Percentiles rank a stretch among this genome's conserved stretches.
These are phyloP conservation scores for Gyromitra esculenta DNA, from an alignment of 2,329 filamentous ascomycete species.

Conservation along the genomic window DNA sequence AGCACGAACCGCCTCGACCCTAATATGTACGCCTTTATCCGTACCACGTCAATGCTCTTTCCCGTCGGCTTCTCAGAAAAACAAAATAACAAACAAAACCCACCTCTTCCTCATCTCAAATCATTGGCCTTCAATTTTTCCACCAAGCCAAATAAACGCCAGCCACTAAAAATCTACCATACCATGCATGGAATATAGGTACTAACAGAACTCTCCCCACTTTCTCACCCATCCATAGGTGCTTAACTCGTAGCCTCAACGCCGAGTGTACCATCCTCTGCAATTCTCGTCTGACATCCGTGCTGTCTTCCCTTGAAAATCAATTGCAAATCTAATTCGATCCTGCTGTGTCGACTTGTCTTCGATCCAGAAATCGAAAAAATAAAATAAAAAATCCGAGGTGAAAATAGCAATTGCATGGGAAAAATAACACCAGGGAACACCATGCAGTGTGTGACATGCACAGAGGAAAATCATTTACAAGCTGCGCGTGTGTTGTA, in stretches of 20 bases:
- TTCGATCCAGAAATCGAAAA: conserved; percentile 19
- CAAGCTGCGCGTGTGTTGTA: conserved; percentile 34
- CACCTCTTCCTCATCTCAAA: conserved; percentile 48
- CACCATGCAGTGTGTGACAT: conserved; percentile 17
- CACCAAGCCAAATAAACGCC: conserved; percentile 30
- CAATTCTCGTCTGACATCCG: conserved; percentile 10
- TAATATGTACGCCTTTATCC: conserved; percentile 41
- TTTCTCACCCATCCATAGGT: conserved; percentile 5
- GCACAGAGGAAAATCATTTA: conserved; percentile 24
- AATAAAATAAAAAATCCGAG: not conserved
- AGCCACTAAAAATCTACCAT: conserved; percentile 22
- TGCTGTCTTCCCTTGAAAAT: conserved; percentile 1
- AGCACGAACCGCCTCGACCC: conserved; percentile 17
- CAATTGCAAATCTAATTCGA: conserved; percentile 14
- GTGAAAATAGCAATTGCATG: conserved; percentile 23
- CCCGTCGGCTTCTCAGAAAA: conserved; percentile 39
- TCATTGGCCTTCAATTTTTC: conserved; percentile 32
- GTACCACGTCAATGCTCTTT: conserved; percentile 41
- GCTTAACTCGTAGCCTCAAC: not conserved
- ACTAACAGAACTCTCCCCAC: conserved; percentile 4
- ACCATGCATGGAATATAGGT: conserved; percentile 37
- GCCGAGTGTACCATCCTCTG: conserved; percentile 9
- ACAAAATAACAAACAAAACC: conserved; percentile 1
- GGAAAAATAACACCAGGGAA: conserved; percentile 22
- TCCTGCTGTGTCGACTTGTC: conserved; percentile 28